Conservation (phyloP, 306 rosid genomes). For the Hippophae gyantsensis region DNA sequence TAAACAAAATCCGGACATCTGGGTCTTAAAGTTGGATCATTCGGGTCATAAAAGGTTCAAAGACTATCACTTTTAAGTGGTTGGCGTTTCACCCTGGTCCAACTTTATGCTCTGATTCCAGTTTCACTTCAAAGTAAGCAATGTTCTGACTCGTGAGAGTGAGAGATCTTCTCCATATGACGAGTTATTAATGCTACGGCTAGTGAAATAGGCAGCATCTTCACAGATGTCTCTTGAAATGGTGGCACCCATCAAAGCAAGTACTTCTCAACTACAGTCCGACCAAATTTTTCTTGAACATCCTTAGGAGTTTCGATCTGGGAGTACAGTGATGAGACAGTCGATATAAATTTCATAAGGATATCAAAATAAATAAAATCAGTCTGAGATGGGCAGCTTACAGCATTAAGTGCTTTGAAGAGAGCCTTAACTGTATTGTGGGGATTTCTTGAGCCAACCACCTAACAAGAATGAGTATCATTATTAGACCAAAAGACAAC, state of each 20-base stretch:
- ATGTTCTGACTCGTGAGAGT: too few relatives aligned
- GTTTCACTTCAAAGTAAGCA: too few relatives aligned
- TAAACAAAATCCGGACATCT: too few relatives aligned
- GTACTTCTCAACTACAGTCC: constrained; percentile 89
- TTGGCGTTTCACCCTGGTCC: too few relatives aligned
- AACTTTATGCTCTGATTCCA: too few relatives aligned
- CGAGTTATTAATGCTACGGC: too few relatives aligned
- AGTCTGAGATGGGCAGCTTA: constrained; percentile 22
- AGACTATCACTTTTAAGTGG: too few relatives aligned
- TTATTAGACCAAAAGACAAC: constrained; percentile 15
- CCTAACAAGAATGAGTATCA: constrained; percentile 31
- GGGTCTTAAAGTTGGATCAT: too few relatives aligned
- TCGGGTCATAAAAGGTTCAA: too few relatives aligned
- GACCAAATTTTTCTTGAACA: constrained; percentile 80
- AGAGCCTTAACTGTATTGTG: constrained; percentile 81
- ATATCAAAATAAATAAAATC: not conserved
- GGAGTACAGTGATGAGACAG: constrained; percentile 13
- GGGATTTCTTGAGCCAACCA: constrained; percentile 82
- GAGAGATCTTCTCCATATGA: too few relatives aligned
- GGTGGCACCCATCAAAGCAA: constrained; percentile 29
- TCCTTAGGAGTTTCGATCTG: constrained; percentile 93
- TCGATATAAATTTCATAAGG: constrained; percentile 3
- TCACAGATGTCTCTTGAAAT: too few relatives aligned
- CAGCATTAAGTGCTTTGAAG: constrained; percentile 83
- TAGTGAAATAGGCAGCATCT: too few relatives aligned